Conservation (phyloP, 106 monocot species). For the Platanthera zijinensis region DNA sequence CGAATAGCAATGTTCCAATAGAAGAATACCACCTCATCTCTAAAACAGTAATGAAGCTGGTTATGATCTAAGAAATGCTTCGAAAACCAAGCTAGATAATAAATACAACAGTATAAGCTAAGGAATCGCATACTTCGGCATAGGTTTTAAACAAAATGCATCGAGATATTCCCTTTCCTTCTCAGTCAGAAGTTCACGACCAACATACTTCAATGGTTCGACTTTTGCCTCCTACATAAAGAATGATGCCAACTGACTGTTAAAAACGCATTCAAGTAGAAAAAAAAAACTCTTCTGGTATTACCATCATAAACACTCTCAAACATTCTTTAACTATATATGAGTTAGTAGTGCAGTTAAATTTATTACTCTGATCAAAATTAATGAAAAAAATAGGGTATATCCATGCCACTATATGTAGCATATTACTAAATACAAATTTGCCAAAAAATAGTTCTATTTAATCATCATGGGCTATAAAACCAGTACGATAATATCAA, state of each 20-base stretch:
- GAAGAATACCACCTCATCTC: constrained; percentile 7
- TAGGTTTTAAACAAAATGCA: constrained; percentile 7
- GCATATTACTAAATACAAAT: no score
- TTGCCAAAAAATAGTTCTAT: no score
- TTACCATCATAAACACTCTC: no score
- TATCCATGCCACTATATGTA: no score
- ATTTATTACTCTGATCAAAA: no score
- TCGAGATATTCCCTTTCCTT: constrained; percentile 1
- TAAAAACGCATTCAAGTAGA: neutral
- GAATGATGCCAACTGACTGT: neutral
- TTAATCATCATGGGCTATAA: no score
- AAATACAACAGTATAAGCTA: neutral
- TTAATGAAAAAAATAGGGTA: no score
- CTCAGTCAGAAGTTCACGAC: constrained; percentile 3
- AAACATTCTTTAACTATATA: no score
- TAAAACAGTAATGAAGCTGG: constrained; percentile 4
- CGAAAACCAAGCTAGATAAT: neutral
- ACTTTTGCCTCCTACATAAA: neutral
- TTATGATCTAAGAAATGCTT: neutral
- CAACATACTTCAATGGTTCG: neutral
- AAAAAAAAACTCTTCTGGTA: neutral
- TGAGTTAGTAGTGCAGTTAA: no score
- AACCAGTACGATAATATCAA: no score
- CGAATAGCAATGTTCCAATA: constrained; percentile 7
- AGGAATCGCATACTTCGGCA: neutral